phyloP scores from a whole-genome alignment of 305 asterid genomes.

The Fraxinus sp. region DNA sequence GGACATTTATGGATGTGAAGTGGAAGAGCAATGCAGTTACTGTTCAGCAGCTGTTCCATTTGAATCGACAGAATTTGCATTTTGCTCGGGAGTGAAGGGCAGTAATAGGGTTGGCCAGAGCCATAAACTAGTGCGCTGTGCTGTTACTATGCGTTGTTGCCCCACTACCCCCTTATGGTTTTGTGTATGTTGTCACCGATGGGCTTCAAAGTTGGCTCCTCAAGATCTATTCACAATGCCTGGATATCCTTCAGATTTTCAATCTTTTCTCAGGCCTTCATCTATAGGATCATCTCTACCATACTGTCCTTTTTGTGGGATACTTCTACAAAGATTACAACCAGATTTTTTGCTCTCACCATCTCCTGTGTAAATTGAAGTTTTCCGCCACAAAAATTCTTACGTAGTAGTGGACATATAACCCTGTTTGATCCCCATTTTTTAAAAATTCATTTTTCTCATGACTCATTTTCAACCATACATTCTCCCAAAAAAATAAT shows the following conservation, averaged over 20 bases:
- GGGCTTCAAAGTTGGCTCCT: slow-evolving; percentile 53
- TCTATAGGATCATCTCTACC: slow-evolving; percentile 43
- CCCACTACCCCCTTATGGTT: slow-evolving; percentile 68
- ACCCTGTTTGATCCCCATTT: too few relatives aligned
- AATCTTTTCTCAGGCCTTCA: slow-evolving; percentile 32
- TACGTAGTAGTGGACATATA: not conserved
- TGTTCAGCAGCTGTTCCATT: slow-evolving; percentile 77
- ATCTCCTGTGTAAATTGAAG: slow-evolving; percentile 44
- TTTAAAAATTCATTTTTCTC: too few relatives aligned
- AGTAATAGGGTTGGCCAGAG: slow-evolving; percentile 34
- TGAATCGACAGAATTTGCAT: slow-evolving; percentile 63
- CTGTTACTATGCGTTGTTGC: slow-evolving; percentile 34
- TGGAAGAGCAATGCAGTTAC: slow-evolving; percentile 62
- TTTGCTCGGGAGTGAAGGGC: slow-evolving; percentile 50
- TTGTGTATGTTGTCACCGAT: slow-evolving; percentile 69
- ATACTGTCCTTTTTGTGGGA: slow-evolving; percentile 81
- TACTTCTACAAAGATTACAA: slow-evolving; percentile 68
- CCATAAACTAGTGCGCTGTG: slow-evolving; percentile 47
- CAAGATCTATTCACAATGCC: slow-evolving; percentile 46
- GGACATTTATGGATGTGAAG: slow-evolving; percentile 31
- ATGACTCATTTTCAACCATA: too few relatives aligned
- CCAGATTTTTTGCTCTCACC: slow-evolving; percentile 72
- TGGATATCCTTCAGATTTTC: slow-evolving; percentile 46
- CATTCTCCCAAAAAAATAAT: too few relatives aligned
- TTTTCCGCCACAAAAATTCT: slow-evolving; percentile 5